Percentiles rank a stretch among this genome's conserved stretches.
Evolutionary conservation across 176 grass and related monocot species (phyloP).

Genomic region (Triticum monococcum): DNA sequence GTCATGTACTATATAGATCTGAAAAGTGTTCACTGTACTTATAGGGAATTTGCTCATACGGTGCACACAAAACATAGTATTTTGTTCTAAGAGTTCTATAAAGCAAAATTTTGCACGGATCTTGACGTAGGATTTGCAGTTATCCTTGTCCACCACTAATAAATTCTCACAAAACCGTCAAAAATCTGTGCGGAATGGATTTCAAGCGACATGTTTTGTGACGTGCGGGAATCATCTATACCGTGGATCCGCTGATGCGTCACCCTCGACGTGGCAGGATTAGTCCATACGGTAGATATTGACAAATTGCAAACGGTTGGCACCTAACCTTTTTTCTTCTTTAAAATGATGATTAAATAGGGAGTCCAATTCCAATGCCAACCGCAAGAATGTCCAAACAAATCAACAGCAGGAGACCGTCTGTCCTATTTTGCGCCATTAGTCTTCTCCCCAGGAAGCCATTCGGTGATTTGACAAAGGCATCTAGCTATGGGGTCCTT

Average conservation of each 20-base stretch:
- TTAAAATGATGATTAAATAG: not conserved
- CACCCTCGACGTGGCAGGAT: not conserved
- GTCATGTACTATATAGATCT: too few relatives aligned
- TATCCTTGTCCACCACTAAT: too few relatives aligned
- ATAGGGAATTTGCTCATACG: too few relatives aligned
- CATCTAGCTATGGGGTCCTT: slow-evolving; percentile 21
- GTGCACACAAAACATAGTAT: too few relatives aligned
- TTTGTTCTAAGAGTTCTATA: too few relatives aligned
- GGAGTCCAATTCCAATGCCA: not conserved
- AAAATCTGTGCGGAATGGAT: too few relatives aligned
- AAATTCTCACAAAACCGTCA: too few relatives aligned
- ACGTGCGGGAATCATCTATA: not conserved
- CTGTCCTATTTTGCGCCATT: slow-evolving; percentile 11
- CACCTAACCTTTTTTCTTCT: not conserved
- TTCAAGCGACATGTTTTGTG: not conserved
- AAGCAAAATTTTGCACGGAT: too few relatives aligned
- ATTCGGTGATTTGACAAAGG: slow-evolving; percentile 44
- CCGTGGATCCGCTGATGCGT: not conserved
- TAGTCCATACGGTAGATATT: not conserved
- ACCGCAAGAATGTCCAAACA: not conserved
- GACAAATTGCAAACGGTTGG: not conserved
- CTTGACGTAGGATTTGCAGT: too few relatives aligned
- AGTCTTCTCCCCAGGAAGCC: not conserved
- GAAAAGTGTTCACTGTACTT: too few relatives aligned
- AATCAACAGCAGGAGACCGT: not conserved